Percentiles rank a stretch among this genome's conserved stretches.
These are phyloP conservation scores for Aspergillus sclerotiicarbonarius DNA, from an alignment of 495 filamentous ascomycete species.

Conservation along the genomic window DNA sequence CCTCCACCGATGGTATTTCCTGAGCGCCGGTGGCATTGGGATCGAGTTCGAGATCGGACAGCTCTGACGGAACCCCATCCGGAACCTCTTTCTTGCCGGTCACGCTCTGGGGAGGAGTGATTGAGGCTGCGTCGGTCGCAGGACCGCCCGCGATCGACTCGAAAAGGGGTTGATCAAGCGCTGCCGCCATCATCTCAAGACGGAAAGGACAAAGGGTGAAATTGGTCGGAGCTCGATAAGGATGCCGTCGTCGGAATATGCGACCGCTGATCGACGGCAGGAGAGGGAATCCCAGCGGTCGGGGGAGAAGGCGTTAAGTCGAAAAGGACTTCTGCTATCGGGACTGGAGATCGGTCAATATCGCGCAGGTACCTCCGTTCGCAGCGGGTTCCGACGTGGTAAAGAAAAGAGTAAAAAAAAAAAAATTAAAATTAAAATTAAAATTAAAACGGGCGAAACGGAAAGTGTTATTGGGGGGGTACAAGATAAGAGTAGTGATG, in stretches of 20 bases:
- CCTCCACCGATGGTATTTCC: constrained; percentile 31
- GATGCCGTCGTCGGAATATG: constrained; percentile 44
- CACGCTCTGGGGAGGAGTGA: constrained; percentile 47
- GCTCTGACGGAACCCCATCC: constrained; percentile 43
- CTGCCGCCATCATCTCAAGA: constrained; percentile 34
- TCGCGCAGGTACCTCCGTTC: constrained; percentile 1
- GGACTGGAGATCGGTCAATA: constrained; percentile 12
- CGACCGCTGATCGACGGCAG: constrained; percentile 54
- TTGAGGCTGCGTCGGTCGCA: constrained; percentile 36
- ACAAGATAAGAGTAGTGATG: constrained; percentile 3
- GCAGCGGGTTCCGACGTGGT: not conserved
- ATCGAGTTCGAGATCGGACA: constrained; percentile 49
- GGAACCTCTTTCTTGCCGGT: constrained; percentile 44
- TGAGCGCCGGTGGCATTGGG: constrained; percentile 25
- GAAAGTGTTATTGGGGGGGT: not conserved
- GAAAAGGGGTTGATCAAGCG: constrained; percentile 32
- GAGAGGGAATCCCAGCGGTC: constrained; percentile 45
- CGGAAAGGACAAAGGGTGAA: constrained; percentile 16
- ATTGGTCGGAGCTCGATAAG: constrained; percentile 13
- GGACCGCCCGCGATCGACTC: constrained; percentile 27
- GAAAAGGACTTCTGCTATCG: constrained; percentile 5
- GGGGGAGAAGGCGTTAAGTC: constrained; percentile 28
- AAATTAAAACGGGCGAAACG: too few relatives aligned
- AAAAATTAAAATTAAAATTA: not conserved
- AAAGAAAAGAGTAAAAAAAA: too few relatives aligned